phyloP scores from a whole-genome alignment of 2,329 filamentous ascomycete genomes.

The Parastagonospora avenae region DNA sequence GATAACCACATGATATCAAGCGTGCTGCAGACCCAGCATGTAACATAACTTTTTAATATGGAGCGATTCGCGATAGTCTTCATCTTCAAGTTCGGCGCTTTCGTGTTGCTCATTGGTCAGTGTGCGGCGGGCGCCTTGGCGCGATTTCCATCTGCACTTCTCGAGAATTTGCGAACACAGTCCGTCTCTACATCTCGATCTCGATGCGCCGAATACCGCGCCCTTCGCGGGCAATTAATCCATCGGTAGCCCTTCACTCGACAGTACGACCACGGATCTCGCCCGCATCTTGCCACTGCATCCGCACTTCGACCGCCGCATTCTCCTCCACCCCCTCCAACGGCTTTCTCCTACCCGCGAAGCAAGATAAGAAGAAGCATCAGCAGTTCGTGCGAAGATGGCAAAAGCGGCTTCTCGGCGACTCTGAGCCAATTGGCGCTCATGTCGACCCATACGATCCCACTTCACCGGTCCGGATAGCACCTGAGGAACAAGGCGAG shows the following conservation, averaged over 20 bases:
- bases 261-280: slow-evolving; percentile 18
- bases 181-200: slow-evolving; percentile 28
- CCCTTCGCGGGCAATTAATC: slow-evolving; percentile 41
- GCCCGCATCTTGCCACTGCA: slow-evolving; percentile 10
- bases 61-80: too few species aligned
- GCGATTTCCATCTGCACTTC: slow-evolving; percentile 1
- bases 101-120: slow-evolving; percentile 25
- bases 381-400: slow-evolving; percentile 42
- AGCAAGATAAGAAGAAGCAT: slow-evolving; percentile 44
- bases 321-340: slow-evolving; percentile 38
- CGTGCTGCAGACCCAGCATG: background rate
- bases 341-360: slow-evolving; percentile 31
- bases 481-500: slow-evolving; percentile 43
- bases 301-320: slow-evolving; percentile 25
- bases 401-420: slow-evolving; percentile 44
- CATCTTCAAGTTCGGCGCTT: slow-evolving; percentile 13
- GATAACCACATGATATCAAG: background rate
- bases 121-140: slow-evolving; percentile 26
- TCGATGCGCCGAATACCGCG: slow-evolving; percentile 47
- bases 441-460: slow-evolving; percentile 46
- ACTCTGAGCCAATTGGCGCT: slow-evolving; percentile 44
- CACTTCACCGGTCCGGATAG: slow-evolving; percentile 42
- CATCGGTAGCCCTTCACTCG: slow-evolving; percentile 18
- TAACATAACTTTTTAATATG: background rate
- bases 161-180: slow-evolving; percentile 18